Base-by-base conservation (phyloP, 1,139 yeast species). In the Candida frijolesensis region DNA sequence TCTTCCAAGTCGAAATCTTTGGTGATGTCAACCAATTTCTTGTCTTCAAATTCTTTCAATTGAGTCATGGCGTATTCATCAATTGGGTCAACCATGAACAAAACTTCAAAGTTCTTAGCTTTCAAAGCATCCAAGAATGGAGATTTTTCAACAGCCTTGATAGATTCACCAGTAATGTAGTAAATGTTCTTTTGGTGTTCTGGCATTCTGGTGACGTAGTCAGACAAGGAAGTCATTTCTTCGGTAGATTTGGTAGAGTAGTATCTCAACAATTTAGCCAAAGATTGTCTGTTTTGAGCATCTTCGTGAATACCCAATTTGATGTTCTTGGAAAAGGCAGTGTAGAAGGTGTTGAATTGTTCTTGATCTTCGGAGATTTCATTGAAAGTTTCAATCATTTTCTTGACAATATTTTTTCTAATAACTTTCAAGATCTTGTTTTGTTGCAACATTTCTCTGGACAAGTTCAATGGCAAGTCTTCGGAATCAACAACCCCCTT, bases 401-500 rank as follows among this genome's bases (percentile, higher is more conserved):
- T 94, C 92, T 94, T 95, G 76, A 95, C 96, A 70, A 95, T 89
- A 85, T 95, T 95, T 94, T 95, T 95, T 83, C 95, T 90, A 74
- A 95, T 95, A 61, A 95, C 99, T 88, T 95, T 95, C 80, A 95
- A 85, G 78, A 95, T 95, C 90, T 94, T 95, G 90, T 95, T 94
- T 82, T 95, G 99, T 82, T 95, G 99, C 73, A 95, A 85, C 90
- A 95, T 89, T 82, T 95, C 99, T 89, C 99, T 94, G 66, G 99
- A 95, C 81, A 95, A 85, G 95, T 95, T 95, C 78, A 95, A 89
- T 77, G 99, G 99, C 77, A 95, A 84, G 79, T 95, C 99, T 82
- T 95, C 99, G 65, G 98, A 91, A 81, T 95, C 99, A 58, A 95
- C 99, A 74, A 95, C 99, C 85, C 99, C 99, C 82, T 83, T 92